Percentiles rank a stretch among this genome's conserved stretches.
phyloP scores from a whole-genome alignment of 495 filamentous ascomycete species.

The Thermochaetoides thermophila region DNA sequence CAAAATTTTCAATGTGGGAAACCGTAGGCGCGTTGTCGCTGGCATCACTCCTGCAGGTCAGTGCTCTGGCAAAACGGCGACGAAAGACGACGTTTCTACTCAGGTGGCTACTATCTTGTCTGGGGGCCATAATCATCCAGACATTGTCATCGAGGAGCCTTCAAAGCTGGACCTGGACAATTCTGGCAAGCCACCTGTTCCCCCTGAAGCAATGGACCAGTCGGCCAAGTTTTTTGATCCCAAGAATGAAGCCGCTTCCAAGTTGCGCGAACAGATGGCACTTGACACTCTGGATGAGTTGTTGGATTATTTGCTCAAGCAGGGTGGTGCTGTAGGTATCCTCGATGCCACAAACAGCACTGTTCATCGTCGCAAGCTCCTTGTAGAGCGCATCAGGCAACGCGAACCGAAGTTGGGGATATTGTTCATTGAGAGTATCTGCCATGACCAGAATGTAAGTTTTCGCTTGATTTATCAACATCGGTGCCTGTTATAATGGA shows the following conservation, averaged over 20 bases:
- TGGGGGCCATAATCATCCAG: constrained; percentile 24
- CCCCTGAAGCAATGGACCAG: constrained; percentile 57
- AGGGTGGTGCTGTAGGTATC: constrained; percentile 89
- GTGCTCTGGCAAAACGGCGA: constrained; percentile 10
- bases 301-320: constrained; percentile 67
- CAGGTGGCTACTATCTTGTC: constrained; percentile 34
- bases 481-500: no score
- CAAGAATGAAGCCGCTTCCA: constrained; percentile 64
- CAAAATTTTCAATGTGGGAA: constrained; percentile 92
- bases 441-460: constrained; percentile 54
- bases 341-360: constrained; percentile 97
- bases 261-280: constrained; percentile 78
- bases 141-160: constrained; percentile 20
- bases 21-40: constrained; percentile 68
- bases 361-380: constrained; percentile 60
- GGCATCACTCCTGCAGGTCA: constrained; percentile 26
- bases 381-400: constrained; percentile 69
- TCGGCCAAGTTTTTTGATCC: constrained; percentile 91
- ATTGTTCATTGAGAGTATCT: constrained; percentile 86
- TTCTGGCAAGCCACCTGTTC: not conserved
- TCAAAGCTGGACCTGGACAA: constrained; percentile 21
- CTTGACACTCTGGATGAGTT: constrained; percentile 86
- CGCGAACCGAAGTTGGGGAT: constrained; percentile 79
- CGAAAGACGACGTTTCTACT: constrained; percentile 21
- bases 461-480: no score